Evolutionary conservation across 2,329 filamentous ascomycete species (phyloP).

Genomic region (Phyllosticta capitalensis): DNA sequence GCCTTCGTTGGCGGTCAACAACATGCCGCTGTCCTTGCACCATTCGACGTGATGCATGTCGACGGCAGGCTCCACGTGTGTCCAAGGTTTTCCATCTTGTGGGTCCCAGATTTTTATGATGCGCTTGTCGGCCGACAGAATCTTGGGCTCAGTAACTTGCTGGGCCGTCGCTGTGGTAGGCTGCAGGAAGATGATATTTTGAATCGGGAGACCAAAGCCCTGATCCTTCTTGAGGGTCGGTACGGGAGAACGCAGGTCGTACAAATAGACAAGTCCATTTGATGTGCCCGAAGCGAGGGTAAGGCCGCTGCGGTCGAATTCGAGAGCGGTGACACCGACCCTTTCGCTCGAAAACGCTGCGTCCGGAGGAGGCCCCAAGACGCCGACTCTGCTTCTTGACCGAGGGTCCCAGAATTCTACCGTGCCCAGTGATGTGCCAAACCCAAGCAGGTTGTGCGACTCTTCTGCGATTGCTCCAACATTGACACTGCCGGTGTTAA

Average conservation of each 20-base stretch:
- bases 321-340: conserved; percentile 70
- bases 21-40: conserved; percentile 87
- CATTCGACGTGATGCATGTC: conserved; percentile 93
- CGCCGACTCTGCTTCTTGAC: conserved; percentile 69
- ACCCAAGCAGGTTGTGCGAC: conserved; percentile 82
- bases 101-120: conserved; percentile 98
- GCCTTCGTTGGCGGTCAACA: conserved; percentile 93
- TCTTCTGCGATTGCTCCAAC: conserved; percentile 77
- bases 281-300: conserved; percentile 83
- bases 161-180: conserved; percentile 58
- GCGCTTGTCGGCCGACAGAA: conserved; percentile 84
- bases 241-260: conserved; percentile 79
- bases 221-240: conserved; percentile 89
- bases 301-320: conserved; percentile 76
- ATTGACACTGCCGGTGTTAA: conserved; percentile 79
- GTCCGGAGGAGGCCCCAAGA: conserved; percentile 51
- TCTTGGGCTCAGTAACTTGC: conserved; percentile 58
- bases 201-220: conserved; percentile 86
- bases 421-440: conserved; percentile 89
- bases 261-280: conserved; percentile 77
- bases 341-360: conserved; percentile 26
- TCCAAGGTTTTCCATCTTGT: conserved; percentile 76
- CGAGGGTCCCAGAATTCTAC: conserved; percentile 95
- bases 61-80: conserved; percentile 86
- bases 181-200: conserved; percentile 63